Evolutionary conservation across 108 stramenopile species (phyloP).

Genomic region (Nitzschia inconspicua): DNA sequence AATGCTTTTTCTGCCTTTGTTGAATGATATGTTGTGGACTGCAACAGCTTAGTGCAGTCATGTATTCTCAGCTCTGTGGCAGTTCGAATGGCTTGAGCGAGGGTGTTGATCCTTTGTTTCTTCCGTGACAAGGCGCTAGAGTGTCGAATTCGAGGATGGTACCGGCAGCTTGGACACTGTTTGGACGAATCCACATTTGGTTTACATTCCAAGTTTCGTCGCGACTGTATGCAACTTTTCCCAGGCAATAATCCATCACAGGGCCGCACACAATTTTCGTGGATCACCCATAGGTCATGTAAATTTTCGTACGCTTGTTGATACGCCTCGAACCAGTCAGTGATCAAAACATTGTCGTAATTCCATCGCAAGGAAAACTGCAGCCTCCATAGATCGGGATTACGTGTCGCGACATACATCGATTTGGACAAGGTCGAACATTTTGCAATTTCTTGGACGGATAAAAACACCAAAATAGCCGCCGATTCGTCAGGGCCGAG

Average conservation of each 20-base stretch:
- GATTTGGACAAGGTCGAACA: slow-evolving; percentile 16
- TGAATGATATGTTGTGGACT: slow-evolving; percentile 3
- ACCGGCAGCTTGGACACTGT: slow-evolving; percentile 16
- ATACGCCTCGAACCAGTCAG: slow-evolving; percentile 47
- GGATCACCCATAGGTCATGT: slow-evolving; percentile 69
- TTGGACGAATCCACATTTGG: background rate
- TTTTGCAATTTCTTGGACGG: slow-evolving; percentile 24
- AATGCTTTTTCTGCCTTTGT: slow-evolving; percentile 39
- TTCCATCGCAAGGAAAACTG: slow-evolving; percentile 56
- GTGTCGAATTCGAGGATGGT: slow-evolving; percentile 5
- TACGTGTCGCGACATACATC: slow-evolving; percentile 7
- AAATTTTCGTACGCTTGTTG: slow-evolving; percentile 49
- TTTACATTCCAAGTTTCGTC: background rate
- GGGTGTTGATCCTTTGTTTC: background rate
- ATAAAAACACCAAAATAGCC: slow-evolving; percentile 12
- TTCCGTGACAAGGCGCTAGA: background rate
- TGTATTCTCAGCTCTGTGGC: slow-evolving; percentile 30
- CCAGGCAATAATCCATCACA: slow-evolving; percentile 48
- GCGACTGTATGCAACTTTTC: slow-evolving; percentile 32
- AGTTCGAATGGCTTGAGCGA: slow-evolving; percentile 28
- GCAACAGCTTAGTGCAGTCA: slow-evolving; percentile 7
- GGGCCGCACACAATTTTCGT: slow-evolving; percentile 64
- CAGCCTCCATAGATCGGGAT: slow-evolving; percentile 37
- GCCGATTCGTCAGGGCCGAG: slow-evolving; percentile 13
- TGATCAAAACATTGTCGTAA: slow-evolving; percentile 4